Evolutionary conservation across 2,329 filamentous ascomycete genomes (phyloP), one percentile per base, ranked within the genome.

Genomic region (Pestalotiopsis sp.): DNA sequence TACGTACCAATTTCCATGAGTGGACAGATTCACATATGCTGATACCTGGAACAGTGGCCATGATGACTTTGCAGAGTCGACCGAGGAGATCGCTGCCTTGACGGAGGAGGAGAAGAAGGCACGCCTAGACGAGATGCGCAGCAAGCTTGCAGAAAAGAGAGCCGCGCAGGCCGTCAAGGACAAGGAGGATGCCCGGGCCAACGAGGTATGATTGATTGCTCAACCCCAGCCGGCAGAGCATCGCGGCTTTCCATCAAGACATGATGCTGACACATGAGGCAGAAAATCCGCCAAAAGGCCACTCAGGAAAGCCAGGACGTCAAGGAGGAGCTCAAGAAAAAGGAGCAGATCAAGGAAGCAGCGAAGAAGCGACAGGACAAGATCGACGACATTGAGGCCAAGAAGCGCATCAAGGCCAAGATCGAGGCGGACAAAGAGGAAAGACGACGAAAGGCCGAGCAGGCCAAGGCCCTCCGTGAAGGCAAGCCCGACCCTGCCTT

Each of bases 361-460:
- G 91, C 91, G 66, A 89, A 90, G 75, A 98, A 98, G 85, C 91
- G 91, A 67, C 89, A 91, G 76, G 96, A 99, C 83, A 98, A 98
- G 84, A 83, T 89, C 57, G 93, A 92, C 17, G 96, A 98, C 66
- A 80, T 92, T 9, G 93, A 94, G 58, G 95, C 94, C 12, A 96
- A 95, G 85, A 93, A 92, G 81, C 90, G 93, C 45, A 95, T 98
- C 79, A 92, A 94, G 82, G 95, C 94, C 68, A 95, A 95, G 86
- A 97, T 99, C 72, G 95, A 96, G 74, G 95, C 93, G 14, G 95
- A 98, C 83, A 98, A 97, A 85, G 92, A 93, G 74, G 94, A 95
- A 76, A 90, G 96, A 66, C 91, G 93, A 72, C 87, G 92, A 72
- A 97, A 96, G 79, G 91, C 93, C 3, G 96, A 97, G 76, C 86